A percentile compares a stretch with the other conserved stretches of the same genome.
phyloP scores from a whole-genome alignment of 73 alveolate genomes.

The Breviolum minutum region DNA sequence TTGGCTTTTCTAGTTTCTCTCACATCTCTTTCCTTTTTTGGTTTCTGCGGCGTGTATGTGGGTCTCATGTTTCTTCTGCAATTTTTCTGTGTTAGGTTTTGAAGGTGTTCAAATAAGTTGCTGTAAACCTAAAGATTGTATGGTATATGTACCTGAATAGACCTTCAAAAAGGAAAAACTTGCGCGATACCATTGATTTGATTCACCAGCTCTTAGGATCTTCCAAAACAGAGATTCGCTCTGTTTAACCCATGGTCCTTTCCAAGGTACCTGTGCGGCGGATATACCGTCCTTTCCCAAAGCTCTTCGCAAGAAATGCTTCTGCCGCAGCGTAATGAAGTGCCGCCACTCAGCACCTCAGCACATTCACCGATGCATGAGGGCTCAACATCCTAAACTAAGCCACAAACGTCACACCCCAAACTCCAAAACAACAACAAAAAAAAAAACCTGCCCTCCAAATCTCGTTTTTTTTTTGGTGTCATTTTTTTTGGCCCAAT shows the following conservation, averaged over 20 bases:
- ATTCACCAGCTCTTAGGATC: not conserved
- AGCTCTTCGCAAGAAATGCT: conserved; percentile 71
- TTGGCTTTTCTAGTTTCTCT: too few species aligned
- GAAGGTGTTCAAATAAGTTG: too few species aligned
- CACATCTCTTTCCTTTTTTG: too few species aligned
- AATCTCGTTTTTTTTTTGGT: not conserved
- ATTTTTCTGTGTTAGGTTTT: too few species aligned
- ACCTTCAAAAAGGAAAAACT: not conserved
- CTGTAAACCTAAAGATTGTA: too few species aligned
- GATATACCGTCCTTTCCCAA: conserved; percentile 25
- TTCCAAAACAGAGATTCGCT: not conserved
- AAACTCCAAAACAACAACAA: not conserved
- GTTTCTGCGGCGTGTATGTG: too few species aligned
- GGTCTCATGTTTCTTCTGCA: too few species aligned
- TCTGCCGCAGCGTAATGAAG: conserved; percentile 71
- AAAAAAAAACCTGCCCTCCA: not conserved
- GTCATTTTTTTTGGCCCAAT: not conserved
- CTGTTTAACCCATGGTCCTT: not conserved
- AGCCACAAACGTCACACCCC: too few species aligned
- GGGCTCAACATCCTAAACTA: too few species aligned
- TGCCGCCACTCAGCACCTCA: conserved; percentile 92
- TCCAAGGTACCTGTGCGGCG: conserved; percentile 44
- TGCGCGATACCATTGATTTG: not conserved
- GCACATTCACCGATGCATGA: too few species aligned
- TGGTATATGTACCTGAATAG: too few species aligned